A percentile compares a stretch with the other conserved stretches of the same genome.
These are phyloP conservation scores for Geotrichum europaeum DNA, from an alignment of 1,139 yeast species.

Conservation along the genomic window DNA sequence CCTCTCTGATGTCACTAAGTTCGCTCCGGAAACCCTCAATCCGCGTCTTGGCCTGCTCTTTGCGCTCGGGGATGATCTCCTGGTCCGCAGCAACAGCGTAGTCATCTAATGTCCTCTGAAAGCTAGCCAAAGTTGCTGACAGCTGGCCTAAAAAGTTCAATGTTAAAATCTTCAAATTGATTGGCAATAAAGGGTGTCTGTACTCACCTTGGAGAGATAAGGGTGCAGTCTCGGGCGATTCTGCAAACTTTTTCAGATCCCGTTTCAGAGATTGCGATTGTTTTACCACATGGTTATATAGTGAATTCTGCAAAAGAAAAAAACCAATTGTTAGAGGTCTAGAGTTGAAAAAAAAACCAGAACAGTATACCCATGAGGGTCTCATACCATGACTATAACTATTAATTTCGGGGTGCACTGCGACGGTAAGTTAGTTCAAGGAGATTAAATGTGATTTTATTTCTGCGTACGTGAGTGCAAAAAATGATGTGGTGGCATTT, in stretches of 20 bases:
- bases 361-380: background rate
- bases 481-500: slow-evolving; percentile 15
- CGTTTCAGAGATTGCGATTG: slow-evolving; percentile 68
- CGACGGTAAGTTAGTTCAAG: background rate
- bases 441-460: background rate
- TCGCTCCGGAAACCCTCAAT: slow-evolving; percentile 58
- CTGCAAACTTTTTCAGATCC: slow-evolving; percentile 64
- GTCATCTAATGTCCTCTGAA: slow-evolving; percentile 71
- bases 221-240: slow-evolving; percentile 62
- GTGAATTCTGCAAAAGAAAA: slow-evolving; percentile 51
- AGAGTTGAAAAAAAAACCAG: background rate
- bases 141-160: slow-evolving; percentile 49
- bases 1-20: slow-evolving; percentile 47
- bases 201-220: slow-evolving; percentile 59
- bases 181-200: background rate
- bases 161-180: background rate
- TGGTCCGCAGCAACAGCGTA: slow-evolving; percentile 61
- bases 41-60: slow-evolving; percentile 59
- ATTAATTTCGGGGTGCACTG: background rate
- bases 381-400: background rate
- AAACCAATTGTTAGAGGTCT: background rate
- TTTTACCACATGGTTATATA: slow-evolving; percentile 83
- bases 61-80: slow-evolving; percentile 51
- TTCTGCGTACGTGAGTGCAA: background rate
- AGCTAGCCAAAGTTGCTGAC: slow-evolving; percentile 71